Evolutionary conservation across 495 filamentous ascomycete genomes (phyloP).

Genomic region (Parathielavia hyrcaniae): DNA sequence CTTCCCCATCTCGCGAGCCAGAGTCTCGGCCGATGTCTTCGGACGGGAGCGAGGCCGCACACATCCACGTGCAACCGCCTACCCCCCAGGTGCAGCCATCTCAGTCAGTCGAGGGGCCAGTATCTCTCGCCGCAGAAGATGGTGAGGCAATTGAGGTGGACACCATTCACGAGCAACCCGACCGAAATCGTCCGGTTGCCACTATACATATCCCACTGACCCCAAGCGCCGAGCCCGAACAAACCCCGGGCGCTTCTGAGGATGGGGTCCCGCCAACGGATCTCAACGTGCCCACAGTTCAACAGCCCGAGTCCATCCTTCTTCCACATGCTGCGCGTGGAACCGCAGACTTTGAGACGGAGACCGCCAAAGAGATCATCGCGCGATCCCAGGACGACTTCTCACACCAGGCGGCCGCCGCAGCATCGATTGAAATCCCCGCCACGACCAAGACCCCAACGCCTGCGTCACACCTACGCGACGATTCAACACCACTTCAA

Average conservation of each 20-base stretch:
- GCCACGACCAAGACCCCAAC: background rate
- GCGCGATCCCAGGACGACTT: background rate
- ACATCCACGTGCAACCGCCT: constrained; percentile 12
- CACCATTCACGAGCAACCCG: constrained; percentile 3
- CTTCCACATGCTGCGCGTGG: background rate
- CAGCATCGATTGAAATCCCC: background rate
- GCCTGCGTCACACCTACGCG: background rate
- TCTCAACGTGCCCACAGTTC: background rate
- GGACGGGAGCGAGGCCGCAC: constrained; percentile 16
- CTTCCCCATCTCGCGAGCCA: constrained; percentile 21
- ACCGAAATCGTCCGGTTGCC: constrained; percentile 5
- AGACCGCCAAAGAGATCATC: background rate
- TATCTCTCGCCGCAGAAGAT: constrained; percentile 15
- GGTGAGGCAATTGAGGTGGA: constrained; percentile 13
- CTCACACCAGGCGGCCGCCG: background rate
- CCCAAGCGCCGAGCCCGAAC: background rate
- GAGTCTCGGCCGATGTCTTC: constrained; percentile 20
- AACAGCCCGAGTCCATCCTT: background rate
- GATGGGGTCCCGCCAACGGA: background rate
- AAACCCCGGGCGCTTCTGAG: background rate
- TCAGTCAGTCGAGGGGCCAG: constrained; percentile 13
- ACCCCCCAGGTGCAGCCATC: constrained; percentile 17
- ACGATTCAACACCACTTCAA: background rate
- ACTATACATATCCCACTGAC: background rate
- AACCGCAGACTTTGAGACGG: background rate